Conservation (phyloP, 805 yeast genomes). For the Candida alai region DNA sequence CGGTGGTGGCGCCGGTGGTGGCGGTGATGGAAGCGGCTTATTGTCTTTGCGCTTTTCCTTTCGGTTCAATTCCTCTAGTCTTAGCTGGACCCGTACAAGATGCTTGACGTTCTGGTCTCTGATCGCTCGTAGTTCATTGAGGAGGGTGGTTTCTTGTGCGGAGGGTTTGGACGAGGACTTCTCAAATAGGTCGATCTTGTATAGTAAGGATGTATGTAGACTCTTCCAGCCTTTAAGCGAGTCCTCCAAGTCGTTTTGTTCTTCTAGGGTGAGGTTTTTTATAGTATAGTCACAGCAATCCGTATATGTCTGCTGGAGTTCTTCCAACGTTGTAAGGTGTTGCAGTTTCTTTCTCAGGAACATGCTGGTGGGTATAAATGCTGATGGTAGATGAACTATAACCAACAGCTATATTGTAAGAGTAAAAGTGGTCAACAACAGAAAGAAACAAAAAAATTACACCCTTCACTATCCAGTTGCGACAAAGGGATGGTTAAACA, state of each 20-base stretch:
- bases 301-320: conserved; percentile 56
- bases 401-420: no score
- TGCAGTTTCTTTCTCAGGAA: conserved; percentile 50
- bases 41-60: conserved; percentile 14
- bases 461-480: no score
- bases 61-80: conserved; percentile 35
- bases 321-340: conserved; percentile 47
- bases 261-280: conserved; percentile 55
- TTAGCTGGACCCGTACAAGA: conserved; percentile 36
- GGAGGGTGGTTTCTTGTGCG: conserved; percentile 21
- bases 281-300: conserved; percentile 60
- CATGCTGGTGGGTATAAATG: conserved; percentile 1
- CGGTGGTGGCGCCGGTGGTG: conserved; percentile 11
- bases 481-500: no score
- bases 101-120: conserved; percentile 43
- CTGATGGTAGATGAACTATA: no score
- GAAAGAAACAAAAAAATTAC: no score
- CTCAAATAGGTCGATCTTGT: conserved; percentile 53
- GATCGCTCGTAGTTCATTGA: conserved; percentile 32
- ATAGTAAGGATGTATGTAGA: conserved; percentile 58
- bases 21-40: conserved; percentile 11
- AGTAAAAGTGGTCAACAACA: no score
- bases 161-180: conserved; percentile 28
- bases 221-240: conserved; percentile 74
- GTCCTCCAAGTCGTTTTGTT: conserved; percentile 45